These are phyloP conservation scores for Pseudocercospora vitis DNA, from an alignment of 2,329 filamentous ascomycete species.

Conservation along the genomic window DNA sequence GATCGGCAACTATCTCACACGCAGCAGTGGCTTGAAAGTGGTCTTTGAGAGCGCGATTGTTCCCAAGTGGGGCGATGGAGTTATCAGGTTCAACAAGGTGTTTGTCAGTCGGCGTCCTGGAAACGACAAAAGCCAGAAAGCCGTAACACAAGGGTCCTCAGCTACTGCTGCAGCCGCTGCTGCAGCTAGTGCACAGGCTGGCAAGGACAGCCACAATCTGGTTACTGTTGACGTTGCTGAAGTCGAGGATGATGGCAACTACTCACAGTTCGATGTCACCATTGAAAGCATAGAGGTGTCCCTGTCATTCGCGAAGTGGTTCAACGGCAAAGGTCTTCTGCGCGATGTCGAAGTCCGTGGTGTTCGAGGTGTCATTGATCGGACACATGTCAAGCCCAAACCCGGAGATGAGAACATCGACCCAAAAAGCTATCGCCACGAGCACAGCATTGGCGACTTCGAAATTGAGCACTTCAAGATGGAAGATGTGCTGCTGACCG, in stretches of 20 bases:
- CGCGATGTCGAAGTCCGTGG: constrained; percentile 93
- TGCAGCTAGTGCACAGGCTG: constrained; percentile 64
- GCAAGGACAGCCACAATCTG: constrained; percentile 46
- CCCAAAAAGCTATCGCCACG: constrained; percentile 81
- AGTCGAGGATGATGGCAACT: constrained; percentile 88
- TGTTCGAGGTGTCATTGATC: constrained; percentile 86
- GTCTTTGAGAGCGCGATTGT: constrained; percentile 98
- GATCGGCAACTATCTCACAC: constrained; percentile 92
- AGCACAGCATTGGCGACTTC: constrained; percentile 88
- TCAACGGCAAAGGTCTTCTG: constrained; percentile 90
- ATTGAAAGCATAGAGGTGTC: constrained; percentile 96
- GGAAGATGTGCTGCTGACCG: constrained; percentile 85
- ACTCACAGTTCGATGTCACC: constrained; percentile 94
- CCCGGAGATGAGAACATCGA: constrained; percentile 68
- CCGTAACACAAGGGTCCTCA: constrained; percentile 87
- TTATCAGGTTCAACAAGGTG: constrained; percentile 95
- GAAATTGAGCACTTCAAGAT: constrained; percentile 97
- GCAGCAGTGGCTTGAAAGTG: constrained; percentile 88
- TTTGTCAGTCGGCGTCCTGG: constrained; percentile 91
- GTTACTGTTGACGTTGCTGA: constrained; percentile 39
- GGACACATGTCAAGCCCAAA: constrained; percentile 70
- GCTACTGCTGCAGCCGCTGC: constrained; percentile 80
- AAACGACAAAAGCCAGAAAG: constrained; percentile 51
- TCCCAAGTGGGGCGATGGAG: constrained; percentile 89
- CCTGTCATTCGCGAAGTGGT: constrained; percentile 97